Percentiles rank a stretch among this genome's conserved stretches.
phyloP scores from a whole-genome alignment of 139 green algal genomes.

The Chlorella ohadii region DNA sequence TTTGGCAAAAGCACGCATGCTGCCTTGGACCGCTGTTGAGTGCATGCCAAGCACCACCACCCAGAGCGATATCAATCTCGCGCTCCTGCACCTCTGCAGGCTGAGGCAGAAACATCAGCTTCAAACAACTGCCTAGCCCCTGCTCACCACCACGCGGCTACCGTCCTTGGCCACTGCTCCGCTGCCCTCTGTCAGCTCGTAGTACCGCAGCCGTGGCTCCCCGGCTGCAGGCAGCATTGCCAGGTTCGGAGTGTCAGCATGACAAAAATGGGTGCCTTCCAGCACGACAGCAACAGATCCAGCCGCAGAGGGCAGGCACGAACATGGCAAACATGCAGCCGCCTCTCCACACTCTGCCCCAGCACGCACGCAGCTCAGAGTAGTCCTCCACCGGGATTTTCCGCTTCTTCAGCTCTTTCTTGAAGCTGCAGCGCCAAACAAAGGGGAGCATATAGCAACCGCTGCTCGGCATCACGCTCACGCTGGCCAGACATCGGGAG shows the following conservation, averaged over 20 bases:
- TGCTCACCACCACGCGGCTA: conserved; percentile 66
- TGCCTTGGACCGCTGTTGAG: too few relatives aligned
- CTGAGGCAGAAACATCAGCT: too few relatives aligned
- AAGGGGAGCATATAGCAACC: background rate
- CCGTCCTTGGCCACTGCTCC: conserved; percentile 62
- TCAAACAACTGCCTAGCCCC: background rate
- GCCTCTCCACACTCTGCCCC: background rate
- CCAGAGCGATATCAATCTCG: too few relatives aligned
- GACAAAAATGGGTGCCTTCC: too few relatives aligned
- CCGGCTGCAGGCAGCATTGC: background rate
- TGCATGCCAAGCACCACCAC: too few relatives aligned
- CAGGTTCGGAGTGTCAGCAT: too few relatives aligned
- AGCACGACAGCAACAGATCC: too few relatives aligned
- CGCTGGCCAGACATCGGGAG: too few relatives aligned
- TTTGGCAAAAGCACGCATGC: too few relatives aligned
- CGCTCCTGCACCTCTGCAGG: too few relatives aligned
- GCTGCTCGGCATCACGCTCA: background rate
- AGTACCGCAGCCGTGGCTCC: conserved; percentile 72
- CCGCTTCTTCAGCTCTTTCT: conserved; percentile 82
- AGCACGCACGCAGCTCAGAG: conserved; percentile 20
- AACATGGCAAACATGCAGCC: background rate
- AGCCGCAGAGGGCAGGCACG: too few relatives aligned
- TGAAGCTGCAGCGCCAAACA: conserved; percentile 53
- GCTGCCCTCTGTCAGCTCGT: conserved; percentile 73
- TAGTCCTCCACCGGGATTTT: conserved; percentile 73